A percentile compares a stretch with the other conserved stretches of the same genome.
These are phyloP conservation scores for Aeminium ludgeri DNA, from an alignment of 495 filamentous ascomycete genomes.

Conservation along the genomic window DNA sequence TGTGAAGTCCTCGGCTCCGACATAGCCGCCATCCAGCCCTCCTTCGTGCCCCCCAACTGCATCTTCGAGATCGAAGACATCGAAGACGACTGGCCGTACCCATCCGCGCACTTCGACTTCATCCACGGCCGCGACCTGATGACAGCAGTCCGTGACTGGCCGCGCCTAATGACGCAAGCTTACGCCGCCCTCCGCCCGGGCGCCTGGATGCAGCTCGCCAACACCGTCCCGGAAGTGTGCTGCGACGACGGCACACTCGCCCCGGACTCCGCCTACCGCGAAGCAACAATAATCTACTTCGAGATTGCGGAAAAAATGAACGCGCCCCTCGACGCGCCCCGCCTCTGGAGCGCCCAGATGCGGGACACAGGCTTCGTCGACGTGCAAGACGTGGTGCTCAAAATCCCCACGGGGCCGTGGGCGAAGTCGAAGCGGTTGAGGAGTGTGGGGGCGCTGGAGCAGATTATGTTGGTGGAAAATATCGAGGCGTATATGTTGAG, in stretches of 20 bases:
- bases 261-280: neutral
- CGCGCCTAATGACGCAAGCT: conserved; percentile 13
- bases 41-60: conserved; percentile 34
- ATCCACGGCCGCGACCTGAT: conserved; percentile 19
- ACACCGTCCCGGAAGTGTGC: neutral
- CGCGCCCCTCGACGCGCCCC: neutral
- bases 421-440: conserved; percentile 4
- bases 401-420: conserved; percentile 8
- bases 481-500: conserved; percentile 1
- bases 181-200: conserved; percentile 3
- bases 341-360: neutral
- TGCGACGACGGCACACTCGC: conserved; percentile 8
- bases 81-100: conserved; percentile 33
- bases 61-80: conserved; percentile 43
- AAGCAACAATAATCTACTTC: neutral
- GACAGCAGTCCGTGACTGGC: conserved; percentile 21
- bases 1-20: conserved; percentile 44
- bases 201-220: conserved; percentile 5
- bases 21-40: conserved; percentile 46
- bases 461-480: neutral
- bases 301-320: neutral
- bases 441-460: conserved; percentile 3
- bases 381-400: conserved; percentile 1
- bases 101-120: conserved; percentile 21
- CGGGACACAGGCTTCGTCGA: conserved; percentile 2